These are phyloP conservation scores for Pulveroboletus sp. DNA, from an alignment of 768 basidiomycete genomes.

Conservation along the genomic window DNA sequence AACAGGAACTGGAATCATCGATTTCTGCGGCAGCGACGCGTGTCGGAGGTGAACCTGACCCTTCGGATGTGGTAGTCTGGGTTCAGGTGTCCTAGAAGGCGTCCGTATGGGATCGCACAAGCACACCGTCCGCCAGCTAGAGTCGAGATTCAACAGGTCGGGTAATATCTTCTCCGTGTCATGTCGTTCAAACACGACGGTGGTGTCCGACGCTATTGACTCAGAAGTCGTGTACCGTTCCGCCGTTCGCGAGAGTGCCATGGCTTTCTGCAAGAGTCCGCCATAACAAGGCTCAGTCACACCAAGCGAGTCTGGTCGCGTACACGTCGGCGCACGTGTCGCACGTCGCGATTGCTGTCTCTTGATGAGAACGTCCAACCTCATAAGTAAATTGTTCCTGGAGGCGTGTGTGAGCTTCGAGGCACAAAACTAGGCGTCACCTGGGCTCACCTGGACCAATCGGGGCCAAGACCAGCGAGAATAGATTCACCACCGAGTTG, in stretches of 20 bases:
- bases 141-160: slow-evolving; percentile 39
- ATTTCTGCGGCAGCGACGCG: slow-evolving; percentile 36
- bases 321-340: not conserved
- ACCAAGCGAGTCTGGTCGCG: slow-evolving; percentile 5
- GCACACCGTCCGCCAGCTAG: slow-evolving; percentile 23
- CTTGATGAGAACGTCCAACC: slow-evolving; percentile 30
- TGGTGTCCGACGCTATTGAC: slow-evolving; percentile 14
- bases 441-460: slow-evolving; percentile 53
- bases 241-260: slow-evolving; percentile 19
- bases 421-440: not conserved
- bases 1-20: slow-evolving; percentile 41
- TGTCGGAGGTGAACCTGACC: slow-evolving; percentile 61
- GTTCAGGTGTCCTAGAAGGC: slow-evolving; percentile 47
- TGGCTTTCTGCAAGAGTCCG: slow-evolving; percentile 37
- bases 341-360: slow-evolving; percentile 23
- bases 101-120: slow-evolving; percentile 54
- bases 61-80: slow-evolving; percentile 50
- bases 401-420: not conserved
- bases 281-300: slow-evolving; percentile 48
- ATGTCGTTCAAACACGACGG: slow-evolving; percentile 34
- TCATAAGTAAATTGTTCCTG: slow-evolving; percentile 23
- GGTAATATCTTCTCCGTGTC: slow-evolving; percentile 38
- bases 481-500: slow-evolving; percentile 44
- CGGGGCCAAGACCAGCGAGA: slow-evolving; percentile 38
- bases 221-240: slow-evolving; percentile 13